Conservation (phyloP, 306 rosid genomes). For the Prunus fruticosa region DNA sequence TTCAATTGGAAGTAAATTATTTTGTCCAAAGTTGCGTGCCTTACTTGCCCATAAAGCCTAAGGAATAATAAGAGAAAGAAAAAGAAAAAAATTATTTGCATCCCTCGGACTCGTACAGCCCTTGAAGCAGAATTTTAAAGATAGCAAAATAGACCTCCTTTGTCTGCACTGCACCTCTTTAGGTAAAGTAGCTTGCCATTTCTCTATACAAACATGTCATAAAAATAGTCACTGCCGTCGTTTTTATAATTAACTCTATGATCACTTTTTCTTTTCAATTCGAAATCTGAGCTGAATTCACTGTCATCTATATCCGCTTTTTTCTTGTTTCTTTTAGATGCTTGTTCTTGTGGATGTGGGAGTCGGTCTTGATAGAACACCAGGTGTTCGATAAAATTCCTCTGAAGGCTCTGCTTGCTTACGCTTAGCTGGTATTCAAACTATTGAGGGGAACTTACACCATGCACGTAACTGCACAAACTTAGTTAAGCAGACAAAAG, state of each 20-base stretch:
- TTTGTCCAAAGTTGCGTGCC: too few species aligned
- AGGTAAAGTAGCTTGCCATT: background rate
- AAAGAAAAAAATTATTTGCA: too few species aligned
- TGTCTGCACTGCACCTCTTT: background rate
- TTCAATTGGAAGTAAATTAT: too few species aligned
- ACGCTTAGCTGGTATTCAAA: background rate
- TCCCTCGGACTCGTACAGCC: too few species aligned
- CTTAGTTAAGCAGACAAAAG: background rate
- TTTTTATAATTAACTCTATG: background rate
- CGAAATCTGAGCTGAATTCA: background rate
- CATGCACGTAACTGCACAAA: background rate
- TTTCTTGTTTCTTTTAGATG: background rate
- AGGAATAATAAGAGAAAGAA: too few species aligned
- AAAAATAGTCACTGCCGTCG: background rate
- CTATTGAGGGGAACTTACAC: background rate
- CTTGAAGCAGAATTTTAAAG: background rate
- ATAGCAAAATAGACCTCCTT: background rate
- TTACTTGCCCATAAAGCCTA: too few species aligned
- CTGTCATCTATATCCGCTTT: background rate
- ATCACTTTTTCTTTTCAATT: background rate
- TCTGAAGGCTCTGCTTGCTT: background rate
- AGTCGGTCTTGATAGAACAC: background rate
- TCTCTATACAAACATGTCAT: background rate
- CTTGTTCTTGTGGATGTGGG: background rate
- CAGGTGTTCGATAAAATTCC: constrained; percentile 28